Conservation (phyloP, 1,284 basidiomycete genomes). For the Heterobasidion irregulare region DNA sequence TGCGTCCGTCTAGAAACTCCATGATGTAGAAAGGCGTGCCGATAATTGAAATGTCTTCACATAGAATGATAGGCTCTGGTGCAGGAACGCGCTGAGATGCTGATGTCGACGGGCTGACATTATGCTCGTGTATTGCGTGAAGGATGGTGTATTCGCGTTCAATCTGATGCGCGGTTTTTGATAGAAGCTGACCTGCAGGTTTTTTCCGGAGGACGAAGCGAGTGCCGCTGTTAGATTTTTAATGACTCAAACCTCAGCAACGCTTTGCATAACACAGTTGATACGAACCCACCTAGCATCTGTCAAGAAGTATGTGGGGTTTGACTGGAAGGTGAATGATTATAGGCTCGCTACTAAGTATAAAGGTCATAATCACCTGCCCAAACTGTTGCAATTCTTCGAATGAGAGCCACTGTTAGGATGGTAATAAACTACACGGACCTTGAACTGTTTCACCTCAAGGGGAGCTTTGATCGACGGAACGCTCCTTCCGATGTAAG, state of each 20-base stretch:
- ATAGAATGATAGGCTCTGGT: slow-evolving; percentile 79
- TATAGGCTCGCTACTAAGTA: slow-evolving; percentile 1
- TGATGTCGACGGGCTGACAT: slow-evolving; percentile 44
- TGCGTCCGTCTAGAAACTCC: slow-evolving; percentile 89
- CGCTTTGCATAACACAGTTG: background rate
- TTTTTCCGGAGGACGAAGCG: slow-evolving; percentile 91
- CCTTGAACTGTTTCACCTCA: slow-evolving; percentile 87
- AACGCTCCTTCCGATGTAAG: slow-evolving; percentile 58
- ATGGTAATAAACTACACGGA: slow-evolving; percentile 26
- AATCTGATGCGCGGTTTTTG: slow-evolving; percentile 87
- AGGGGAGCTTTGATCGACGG: slow-evolving; percentile 59
- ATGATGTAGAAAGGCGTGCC: slow-evolving; percentile 95
- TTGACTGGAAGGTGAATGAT: slow-evolving; percentile 48
- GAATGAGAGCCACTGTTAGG: too few species aligned
- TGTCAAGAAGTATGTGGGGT: slow-evolving; percentile 90
- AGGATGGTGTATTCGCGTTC: slow-evolving; percentile 89
- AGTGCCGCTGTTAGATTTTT: slow-evolving; percentile 30
- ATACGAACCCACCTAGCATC: slow-evolving; percentile 48
- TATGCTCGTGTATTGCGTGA: slow-evolving; percentile 67
- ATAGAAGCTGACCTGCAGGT: slow-evolving; percentile 82
- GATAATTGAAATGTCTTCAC: slow-evolving; percentile 69
- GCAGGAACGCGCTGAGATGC: slow-evolving; percentile 64
- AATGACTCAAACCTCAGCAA: slow-evolving; percentile 1
- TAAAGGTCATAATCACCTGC: slow-evolving; percentile 40
- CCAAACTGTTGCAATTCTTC: slow-evolving; percentile 48